Conservation (phyloP, 2,329 filamentous ascomycete genomes). For the Xylariaceae sp. region DNA sequence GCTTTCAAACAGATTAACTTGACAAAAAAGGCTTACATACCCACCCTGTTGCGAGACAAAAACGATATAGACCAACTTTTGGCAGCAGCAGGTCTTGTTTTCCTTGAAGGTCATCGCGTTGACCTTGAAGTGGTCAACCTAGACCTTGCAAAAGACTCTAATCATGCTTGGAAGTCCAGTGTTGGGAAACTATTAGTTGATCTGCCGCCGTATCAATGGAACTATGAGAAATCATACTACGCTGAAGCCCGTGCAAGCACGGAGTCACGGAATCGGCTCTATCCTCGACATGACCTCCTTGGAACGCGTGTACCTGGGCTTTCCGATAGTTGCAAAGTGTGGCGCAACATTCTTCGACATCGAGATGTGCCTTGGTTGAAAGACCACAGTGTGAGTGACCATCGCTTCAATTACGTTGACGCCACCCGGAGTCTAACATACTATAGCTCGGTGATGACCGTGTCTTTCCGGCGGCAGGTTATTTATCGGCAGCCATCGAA, state of each 20-base stretch:
- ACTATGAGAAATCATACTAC: conserved; percentile 19
- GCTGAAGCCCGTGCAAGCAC: conserved; percentile 15
- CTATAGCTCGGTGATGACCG: conserved; percentile 25
- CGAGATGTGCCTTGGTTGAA: conserved; percentile 35
- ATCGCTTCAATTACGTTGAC: background rate
- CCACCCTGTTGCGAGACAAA: conserved; percentile 15
- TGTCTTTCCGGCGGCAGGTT: conserved; percentile 36
- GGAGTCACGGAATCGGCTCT: conserved; percentile 9
- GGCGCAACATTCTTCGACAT: conserved; percentile 34
- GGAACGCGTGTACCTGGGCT: conserved; percentile 8
- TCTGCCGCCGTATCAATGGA: conserved; percentile 24
- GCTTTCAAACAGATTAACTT: conserved; percentile 30
- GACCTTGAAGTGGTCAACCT: conserved; percentile 15
- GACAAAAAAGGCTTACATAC: conserved; percentile 15
- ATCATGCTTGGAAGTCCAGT: conserved; percentile 4
- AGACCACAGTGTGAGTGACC: conserved; percentile 28
- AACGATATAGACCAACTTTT: conserved; percentile 17
- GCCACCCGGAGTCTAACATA: conserved; percentile 1
- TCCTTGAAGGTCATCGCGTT: conserved; percentile 16
- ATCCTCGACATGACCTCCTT: conserved; percentile 18
- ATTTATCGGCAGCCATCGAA: conserved; percentile 36
- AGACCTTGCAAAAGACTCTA: background rate
- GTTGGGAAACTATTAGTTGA: conserved; percentile 14
- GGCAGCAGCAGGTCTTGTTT: conserved; percentile 16
- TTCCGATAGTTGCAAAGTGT: conserved; percentile 16